A percentile compares a stretch with the other conserved stretches of the same genome.
phyloP scores from a whole-genome alignment of 1,284 basidiomycete species.

The Cutaneotrichosporon sp. region DNA sequence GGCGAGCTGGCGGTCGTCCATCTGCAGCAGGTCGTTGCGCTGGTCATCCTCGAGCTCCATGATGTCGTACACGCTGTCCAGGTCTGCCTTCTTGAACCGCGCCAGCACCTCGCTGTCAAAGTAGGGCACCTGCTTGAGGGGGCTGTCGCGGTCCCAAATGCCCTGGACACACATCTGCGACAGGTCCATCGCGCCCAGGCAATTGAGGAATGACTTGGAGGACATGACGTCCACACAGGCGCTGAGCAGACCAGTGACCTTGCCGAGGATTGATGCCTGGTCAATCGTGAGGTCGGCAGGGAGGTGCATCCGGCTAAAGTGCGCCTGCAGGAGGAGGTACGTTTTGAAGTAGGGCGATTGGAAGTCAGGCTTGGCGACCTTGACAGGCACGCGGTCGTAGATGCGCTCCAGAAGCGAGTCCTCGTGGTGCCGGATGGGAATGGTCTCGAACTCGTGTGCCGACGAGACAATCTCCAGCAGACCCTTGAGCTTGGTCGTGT shows the following conservation, averaged over 20 bases:
- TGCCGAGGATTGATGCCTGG: constrained; percentile 78
- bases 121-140: constrained; percentile 91
- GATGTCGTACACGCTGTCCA: constrained; percentile 88
- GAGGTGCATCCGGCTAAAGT: constrained; percentile 86
- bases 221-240: constrained; percentile 98
- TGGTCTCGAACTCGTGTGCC: constrained; percentile 89
- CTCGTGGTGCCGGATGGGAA: constrained; percentile 91
- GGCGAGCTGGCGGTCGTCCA: constrained; percentile 77
- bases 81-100: constrained; percentile 72
- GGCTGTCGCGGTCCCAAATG: constrained; percentile 93
- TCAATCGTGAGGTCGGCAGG: constrained; percentile 92
- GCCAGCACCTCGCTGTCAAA: constrained; percentile 83
- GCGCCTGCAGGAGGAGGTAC: constrained; percentile 91
- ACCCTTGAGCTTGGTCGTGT: constrained; percentile 95
- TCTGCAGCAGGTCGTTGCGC: constrained; percentile 73
- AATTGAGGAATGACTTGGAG: constrained; percentile 89
- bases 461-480: constrained; percentile 93
- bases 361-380: constrained; percentile 80
- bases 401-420: constrained; percentile 74
- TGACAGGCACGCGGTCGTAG: constrained; percentile 97
- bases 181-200: constrained; percentile 94
- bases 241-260: constrained; percentile 81
- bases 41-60: constrained; percentile 95
- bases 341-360: constrained; percentile 97
- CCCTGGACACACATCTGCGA: constrained; percentile 99